Percentiles rank a stretch among this genome's conserved stretches.
Evolutionary conservation across 169 alveolate species (phyloP).

Genomic region (Besnoitia besnoiti): DNA sequence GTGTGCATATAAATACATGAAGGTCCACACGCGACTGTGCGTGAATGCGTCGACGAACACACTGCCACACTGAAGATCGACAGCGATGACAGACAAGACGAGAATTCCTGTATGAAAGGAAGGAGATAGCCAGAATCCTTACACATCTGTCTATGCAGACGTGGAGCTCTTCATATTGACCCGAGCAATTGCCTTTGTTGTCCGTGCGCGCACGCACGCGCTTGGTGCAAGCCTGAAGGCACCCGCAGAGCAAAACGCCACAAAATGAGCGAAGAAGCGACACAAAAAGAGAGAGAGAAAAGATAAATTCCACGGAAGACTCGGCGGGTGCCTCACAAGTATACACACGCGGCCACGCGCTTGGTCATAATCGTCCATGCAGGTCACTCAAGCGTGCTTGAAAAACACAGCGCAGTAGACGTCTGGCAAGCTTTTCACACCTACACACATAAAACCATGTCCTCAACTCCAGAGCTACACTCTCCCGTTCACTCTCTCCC

Average conservation of each 20-base stretch:
- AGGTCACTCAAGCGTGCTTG: too few relatives aligned
- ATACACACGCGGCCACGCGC: too few relatives aligned
- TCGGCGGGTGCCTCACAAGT: too few relatives aligned
- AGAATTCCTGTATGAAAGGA: too few relatives aligned
- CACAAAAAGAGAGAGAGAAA: not conserved
- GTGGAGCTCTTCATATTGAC: conserved; percentile 78
- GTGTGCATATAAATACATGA: not conserved
- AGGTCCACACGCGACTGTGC: not conserved
- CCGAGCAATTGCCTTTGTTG: conserved; percentile 78
- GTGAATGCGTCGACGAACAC: too few relatives aligned
- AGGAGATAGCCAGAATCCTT: not conserved
- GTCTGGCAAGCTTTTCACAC: too few relatives aligned
- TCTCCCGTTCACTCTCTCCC: not conserved
- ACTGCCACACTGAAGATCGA: not conserved
- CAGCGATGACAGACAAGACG: not conserved
- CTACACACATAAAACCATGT: not conserved
- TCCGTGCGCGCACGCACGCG: conserved; percentile 78
- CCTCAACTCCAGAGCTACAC: too few relatives aligned
- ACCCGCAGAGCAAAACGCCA: not conserved
- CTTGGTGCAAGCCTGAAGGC: conserved; percentile 72
- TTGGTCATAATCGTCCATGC: too few relatives aligned
- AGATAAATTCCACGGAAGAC: too few relatives aligned
- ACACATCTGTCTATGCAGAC: conserved; percentile 81
- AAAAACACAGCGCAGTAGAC: too few relatives aligned
- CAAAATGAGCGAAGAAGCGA: not conserved